A percentile compares a stretch with the other conserved stretches of the same genome.
Evolutionary conservation across 768 basidiomycete species (phyloP).

Genomic region (Serendipita sp.): DNA sequence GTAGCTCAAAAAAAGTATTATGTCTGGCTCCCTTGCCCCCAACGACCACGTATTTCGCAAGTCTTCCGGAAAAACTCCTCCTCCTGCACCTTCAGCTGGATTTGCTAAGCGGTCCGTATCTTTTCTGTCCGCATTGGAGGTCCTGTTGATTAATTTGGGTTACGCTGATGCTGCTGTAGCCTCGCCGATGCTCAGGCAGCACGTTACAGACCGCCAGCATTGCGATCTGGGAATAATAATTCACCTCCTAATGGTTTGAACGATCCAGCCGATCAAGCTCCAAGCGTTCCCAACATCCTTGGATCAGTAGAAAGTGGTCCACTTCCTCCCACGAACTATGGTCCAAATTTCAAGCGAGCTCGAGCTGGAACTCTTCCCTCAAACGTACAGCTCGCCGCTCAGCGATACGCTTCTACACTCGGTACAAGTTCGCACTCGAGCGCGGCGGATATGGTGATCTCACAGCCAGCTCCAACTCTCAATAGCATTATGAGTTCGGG

Average conservation of each 20-base stretch:
- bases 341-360: conserved; percentile 79
- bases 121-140: conserved; percentile 8
- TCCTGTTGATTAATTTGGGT: conserved; percentile 7
- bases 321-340: conserved; percentile 58
- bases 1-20: conserved; percentile 5
- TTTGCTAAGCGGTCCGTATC: conserved; percentile 61
- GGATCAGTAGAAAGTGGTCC: conserved; percentile 32
- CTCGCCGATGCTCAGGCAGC: conserved; percentile 48
- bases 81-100: conserved; percentile 78
- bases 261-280: conserved; percentile 29
- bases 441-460: conserved; percentile 22
- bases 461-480: conserved; percentile 32
- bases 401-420: conserved; percentile 57
- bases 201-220: conserved; percentile 68
- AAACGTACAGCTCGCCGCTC: conserved; percentile 76
- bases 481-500: conserved; percentile 27
- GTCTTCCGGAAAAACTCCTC: conserved; percentile 75
- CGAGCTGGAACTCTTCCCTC: conserved; percentile 97
- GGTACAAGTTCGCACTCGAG: not conserved
- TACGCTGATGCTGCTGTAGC: conserved; percentile 12
- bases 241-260: conserved; percentile 56
- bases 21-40: conserved; percentile 11
- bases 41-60: conserved; percentile 8
- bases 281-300: conserved; percentile 32
- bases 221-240: conserved; percentile 48